Conservation (phyloP, 1,284 basidiomycete species). For the Stygiomarasmius scandens region DNA sequence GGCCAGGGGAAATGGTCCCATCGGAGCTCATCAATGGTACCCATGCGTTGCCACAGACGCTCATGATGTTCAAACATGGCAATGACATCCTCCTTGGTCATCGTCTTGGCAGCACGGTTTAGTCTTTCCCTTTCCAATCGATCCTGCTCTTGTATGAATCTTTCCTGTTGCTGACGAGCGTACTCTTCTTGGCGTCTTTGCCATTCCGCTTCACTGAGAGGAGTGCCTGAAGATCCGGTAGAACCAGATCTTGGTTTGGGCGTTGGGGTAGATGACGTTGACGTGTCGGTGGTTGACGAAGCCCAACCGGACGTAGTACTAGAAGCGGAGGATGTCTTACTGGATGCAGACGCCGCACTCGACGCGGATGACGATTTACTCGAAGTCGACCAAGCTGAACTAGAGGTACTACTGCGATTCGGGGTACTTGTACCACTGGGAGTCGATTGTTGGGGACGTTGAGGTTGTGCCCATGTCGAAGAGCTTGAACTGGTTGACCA, state of each 20-base stretch:
- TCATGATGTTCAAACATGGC: constrained; percentile 59
- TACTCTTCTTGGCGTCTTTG: constrained; percentile 59
- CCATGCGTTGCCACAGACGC: constrained; percentile 54
- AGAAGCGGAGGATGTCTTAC: constrained; percentile 19
- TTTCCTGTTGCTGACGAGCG: constrained; percentile 56
- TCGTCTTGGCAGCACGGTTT: constrained; percentile 44
- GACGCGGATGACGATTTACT: constrained; percentile 17
- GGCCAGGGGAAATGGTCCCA: constrained; percentile 78
- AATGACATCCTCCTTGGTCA: constrained; percentile 56
- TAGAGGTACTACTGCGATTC: constrained; percentile 27
- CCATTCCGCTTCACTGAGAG: constrained; percentile 52
- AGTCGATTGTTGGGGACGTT: neutral
- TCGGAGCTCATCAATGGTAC: constrained; percentile 36
- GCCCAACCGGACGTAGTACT: constrained; percentile 25
- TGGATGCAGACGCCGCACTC: constrained; percentile 11
- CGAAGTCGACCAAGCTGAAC: constrained; percentile 25
- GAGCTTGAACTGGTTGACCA: constrained; percentile 12
- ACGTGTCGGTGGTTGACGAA: constrained; percentile 3
- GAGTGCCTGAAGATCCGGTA: constrained; percentile 23
- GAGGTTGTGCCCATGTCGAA: constrained; percentile 2
- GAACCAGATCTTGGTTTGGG: constrained; percentile 1
- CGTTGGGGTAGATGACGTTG: constrained; percentile 24
- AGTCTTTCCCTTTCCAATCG: constrained; percentile 46
- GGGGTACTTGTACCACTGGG: constrained; percentile 15
- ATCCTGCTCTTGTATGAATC: constrained; percentile 62